phyloP scores from a whole-genome alignment of 495 filamentous ascomycete genomes.

The Tetracladium marchalianum region DNA sequence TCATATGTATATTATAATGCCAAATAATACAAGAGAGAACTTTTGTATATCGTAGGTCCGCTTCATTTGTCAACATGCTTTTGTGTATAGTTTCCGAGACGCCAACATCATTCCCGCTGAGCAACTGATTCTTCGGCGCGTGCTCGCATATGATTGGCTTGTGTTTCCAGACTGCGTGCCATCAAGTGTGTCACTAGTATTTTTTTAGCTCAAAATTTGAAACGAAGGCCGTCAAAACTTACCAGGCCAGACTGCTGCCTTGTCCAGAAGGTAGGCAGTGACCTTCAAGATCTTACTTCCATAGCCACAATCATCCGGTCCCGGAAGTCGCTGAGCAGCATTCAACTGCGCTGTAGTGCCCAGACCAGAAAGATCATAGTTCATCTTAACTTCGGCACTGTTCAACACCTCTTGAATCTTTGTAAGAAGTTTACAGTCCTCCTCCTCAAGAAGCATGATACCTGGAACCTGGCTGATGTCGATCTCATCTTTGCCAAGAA shows the following conservation, averaged over 20 bases:
- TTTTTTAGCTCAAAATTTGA: neutral
- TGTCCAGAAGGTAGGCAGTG: constrained; percentile 82
- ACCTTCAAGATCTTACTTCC: constrained; percentile 79
- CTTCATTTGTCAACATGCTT: no score
- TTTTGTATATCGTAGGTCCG: no score
- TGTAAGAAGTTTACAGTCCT: constrained; percentile 76
- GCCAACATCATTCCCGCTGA: constrained; percentile 24
- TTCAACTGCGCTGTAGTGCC: constrained; percentile 38
- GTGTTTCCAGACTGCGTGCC: constrained; percentile 74
- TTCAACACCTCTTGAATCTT: constrained; percentile 77
- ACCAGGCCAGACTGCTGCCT: constrained; percentile 90
- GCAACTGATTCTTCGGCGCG: constrained; percentile 56
- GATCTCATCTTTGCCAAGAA: constrained; percentile 73
- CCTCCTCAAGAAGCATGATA: constrained; percentile 84
- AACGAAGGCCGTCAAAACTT: constrained; percentile 23
- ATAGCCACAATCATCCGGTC: constrained; percentile 59
- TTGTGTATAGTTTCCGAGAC: no score
- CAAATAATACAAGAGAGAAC: no score
- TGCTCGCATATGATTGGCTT: constrained; percentile 68
- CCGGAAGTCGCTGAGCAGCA: constrained; percentile 42
- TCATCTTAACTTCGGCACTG: constrained; percentile 74
- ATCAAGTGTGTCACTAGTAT: constrained; percentile 72
- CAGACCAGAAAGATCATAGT: constrained; percentile 36
- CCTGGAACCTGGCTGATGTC: constrained; percentile 69
- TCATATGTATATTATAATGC: no score